Conservation (phyloP, 1,139 yeast genomes). For the Blastobotrys petasosporus region DNA sequence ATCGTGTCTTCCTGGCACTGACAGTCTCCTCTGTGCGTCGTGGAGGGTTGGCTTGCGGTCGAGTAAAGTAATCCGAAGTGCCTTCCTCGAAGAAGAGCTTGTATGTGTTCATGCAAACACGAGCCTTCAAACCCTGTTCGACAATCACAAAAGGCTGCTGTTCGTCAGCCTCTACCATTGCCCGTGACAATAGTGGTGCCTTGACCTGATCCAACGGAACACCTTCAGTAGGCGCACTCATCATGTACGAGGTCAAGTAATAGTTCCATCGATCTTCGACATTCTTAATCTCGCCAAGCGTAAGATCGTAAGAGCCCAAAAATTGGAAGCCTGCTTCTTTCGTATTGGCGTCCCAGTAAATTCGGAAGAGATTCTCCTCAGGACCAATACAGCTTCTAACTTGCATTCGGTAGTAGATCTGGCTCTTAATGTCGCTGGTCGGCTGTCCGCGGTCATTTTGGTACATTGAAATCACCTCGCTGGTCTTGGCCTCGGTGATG, state of each 20-base stretch:
- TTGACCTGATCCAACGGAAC: conserved; percentile 51
- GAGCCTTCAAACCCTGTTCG: conserved; percentile 70
- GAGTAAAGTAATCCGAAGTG: conserved; percentile 74
- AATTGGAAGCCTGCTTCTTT: conserved; percentile 68
- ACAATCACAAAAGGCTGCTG: conserved; percentile 39
- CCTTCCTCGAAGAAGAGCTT: conserved; percentile 73
- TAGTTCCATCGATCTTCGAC: conserved; percentile 86
- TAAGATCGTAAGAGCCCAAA: conserved; percentile 78
- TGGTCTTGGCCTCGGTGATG: conserved; percentile 72
- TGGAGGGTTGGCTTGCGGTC: conserved; percentile 19
- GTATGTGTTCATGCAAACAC: conserved; percentile 74
- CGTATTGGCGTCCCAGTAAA: conserved; percentile 55
- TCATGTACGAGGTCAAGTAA: conserved; percentile 83
- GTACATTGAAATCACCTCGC: conserved; percentile 74
- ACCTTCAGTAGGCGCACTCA: conserved; percentile 97
- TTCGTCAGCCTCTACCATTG: conserved; percentile 52
- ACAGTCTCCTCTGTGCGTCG: conserved; percentile 19
- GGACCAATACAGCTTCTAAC: conserved; percentile 74
- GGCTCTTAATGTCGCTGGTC: conserved; percentile 64
- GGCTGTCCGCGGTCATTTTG: conserved; percentile 68
- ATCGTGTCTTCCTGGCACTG: conserved; percentile 18
- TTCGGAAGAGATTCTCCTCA: conserved; percentile 90
- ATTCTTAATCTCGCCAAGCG: conserved; percentile 68
- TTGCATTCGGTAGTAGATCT: conserved; percentile 83
- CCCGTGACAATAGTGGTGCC: conserved; percentile 30